Base-by-base conservation (phyloP, 129 eudicot species). In the Helianthus tuberosus region DNA sequence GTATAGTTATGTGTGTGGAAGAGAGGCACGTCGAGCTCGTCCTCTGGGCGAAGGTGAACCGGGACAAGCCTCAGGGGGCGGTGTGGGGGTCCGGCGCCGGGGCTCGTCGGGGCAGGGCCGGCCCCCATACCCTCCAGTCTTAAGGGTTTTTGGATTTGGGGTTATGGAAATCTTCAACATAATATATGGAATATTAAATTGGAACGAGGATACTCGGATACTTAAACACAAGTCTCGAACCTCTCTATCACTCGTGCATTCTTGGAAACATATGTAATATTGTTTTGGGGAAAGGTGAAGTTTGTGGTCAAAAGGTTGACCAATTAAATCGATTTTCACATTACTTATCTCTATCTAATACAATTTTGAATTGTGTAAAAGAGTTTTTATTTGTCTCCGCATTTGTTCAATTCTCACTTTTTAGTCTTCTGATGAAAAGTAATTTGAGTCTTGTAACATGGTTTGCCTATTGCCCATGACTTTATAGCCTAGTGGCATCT, bases 201-300 rank as follows among this genome's bases (percentile, higher is more conserved):
- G 12, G 64, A 59, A 59, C 70, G 75, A 67, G 75, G 70, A 77
- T 48, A 59, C 75, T 69, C 60, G 70, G 53, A 48, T 61, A 68
- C 81, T 59, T 77, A 13, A 68, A 68, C 48, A 20, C 27, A 23
- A 12, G 69, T 70, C 75, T 77, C 71, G 81, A 59, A 77, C 20
- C 27, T 48, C 55, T 59, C 75, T 70, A 59, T 69, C 76, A 60
- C 81, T 77, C 81, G 81, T 77, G 76, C 76, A 38, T 69, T 69
- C 76, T 77, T 77, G 81, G 70, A 48, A 77, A 68, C 67, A 67
- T 58, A 36, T 32, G 38, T 44, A 11, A 4, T 54, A 66, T 25
- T 57, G 14, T 47, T 69, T 59, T 69, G 17, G 71, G 69, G 17
- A 68, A 68, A 69, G 35, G 64, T 8, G 17, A 59, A 77, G 9